phyloP scores from a whole-genome alignment of 352 stramenopile genomes.

The Thalassiosira hispida region DNA sequence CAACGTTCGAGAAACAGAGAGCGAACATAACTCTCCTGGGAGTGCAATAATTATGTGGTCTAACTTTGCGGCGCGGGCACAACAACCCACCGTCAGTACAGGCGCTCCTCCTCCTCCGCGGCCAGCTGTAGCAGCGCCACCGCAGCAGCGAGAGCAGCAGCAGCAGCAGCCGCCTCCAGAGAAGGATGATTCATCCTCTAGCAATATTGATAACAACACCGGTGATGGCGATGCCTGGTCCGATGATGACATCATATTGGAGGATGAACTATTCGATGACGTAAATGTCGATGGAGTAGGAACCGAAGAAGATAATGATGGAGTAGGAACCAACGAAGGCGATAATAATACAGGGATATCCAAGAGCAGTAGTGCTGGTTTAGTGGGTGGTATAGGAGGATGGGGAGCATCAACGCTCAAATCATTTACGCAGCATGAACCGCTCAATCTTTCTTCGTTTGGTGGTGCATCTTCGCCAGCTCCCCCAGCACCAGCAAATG shows the following conservation, averaged over 20 bases:
- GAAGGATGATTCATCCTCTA: neutral
- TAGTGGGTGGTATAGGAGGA: constrained; percentile 4
- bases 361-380: neutral
- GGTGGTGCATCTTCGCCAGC: neutral
- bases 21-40: too few species aligned
- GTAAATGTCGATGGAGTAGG: neutral
- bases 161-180: neutral
- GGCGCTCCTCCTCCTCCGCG: neutral
- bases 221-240: constrained; percentile 15
- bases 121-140: too few species aligned
- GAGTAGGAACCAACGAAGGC: neutral
- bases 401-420: neutral
- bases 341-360: neutral
- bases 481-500: neutral
- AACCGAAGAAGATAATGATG: neutral
- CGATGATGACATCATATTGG: neutral
- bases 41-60: constrained; percentile 15
- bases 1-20: too few species aligned
- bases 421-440: constrained; percentile 13
- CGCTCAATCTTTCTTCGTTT: neutral
- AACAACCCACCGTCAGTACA: neutral
- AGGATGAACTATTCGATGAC: neutral
- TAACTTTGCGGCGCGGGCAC: neutral
- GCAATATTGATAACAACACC: neutral
- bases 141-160: neutral